phyloP scores from a whole-genome alignment of 352 stramenopile species.

The Pythium brachiatum region DNA sequence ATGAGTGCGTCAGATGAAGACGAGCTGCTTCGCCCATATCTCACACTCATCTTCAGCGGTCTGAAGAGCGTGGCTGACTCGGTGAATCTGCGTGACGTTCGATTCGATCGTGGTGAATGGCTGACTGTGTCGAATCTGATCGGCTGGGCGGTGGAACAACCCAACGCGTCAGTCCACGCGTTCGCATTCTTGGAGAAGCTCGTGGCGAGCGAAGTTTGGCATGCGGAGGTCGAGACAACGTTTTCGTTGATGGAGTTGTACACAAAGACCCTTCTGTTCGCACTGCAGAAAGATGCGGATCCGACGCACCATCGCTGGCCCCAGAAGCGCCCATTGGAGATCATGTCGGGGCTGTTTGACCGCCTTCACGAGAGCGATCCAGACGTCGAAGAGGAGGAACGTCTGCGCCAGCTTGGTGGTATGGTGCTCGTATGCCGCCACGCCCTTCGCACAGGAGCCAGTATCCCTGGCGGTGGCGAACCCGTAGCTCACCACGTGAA shows the following conservation, averaged over 20 bases:
- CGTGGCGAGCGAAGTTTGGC: conserved; percentile 56
- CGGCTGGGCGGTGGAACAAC: conserved; percentile 43
- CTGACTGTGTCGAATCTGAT: conserved; percentile 61
- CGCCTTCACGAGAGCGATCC: conserved; percentile 31
- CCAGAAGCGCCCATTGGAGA: conserved; percentile 35
- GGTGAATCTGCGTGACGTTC: conserved; percentile 17
- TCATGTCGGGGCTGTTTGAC: conserved; percentile 58
- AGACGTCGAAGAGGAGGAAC: conserved; percentile 39
- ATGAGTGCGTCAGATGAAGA: conserved; percentile 50
- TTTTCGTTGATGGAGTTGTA: conserved; percentile 61
- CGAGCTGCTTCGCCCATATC: conserved; percentile 51
- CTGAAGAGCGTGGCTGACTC: conserved; percentile 22
- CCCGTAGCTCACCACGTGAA: conserved; percentile 29
- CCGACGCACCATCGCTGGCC: conserved; percentile 32
- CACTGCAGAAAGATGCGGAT: conserved; percentile 32
- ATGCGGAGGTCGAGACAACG: conserved; percentile 38
- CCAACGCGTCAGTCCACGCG: conserved; percentile 46
- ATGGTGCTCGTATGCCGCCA: conserved; percentile 53
- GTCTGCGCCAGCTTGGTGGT: conserved; percentile 53
- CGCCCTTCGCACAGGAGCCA: conserved; percentile 28
- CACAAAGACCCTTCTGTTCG: conserved; percentile 64
- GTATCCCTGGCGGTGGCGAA: conserved; percentile 18
- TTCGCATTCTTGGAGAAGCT: conserved; percentile 67
- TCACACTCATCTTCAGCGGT: conserved; percentile 60
- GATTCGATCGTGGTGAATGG: conserved; percentile 48